Conservation (phyloP, 2,329 filamentous ascomycete species). For the Xylariaceae sp. region DNA sequence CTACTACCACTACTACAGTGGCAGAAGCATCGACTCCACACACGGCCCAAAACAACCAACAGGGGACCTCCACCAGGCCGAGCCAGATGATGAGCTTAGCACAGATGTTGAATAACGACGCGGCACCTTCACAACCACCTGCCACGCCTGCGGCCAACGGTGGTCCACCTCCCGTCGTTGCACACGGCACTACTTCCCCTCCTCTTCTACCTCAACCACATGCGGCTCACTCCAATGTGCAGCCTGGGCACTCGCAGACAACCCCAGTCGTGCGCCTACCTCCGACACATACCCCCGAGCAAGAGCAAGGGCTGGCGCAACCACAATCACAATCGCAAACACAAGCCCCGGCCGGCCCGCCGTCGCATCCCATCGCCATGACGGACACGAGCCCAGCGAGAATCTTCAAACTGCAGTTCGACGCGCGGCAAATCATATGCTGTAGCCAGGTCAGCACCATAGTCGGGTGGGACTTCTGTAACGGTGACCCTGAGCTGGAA, state of each 20-base stretch:
- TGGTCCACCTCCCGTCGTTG: conserved; percentile 8
- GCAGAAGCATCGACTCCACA: conserved; percentile 7
- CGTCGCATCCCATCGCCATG: conserved; percentile 39
- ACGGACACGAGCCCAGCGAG: conserved; percentile 53
- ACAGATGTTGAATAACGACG: conserved; percentile 11
- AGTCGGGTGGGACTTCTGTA: conserved; percentile 97
- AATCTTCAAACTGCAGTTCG: conserved; percentile 96
- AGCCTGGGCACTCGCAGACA: conserved; percentile 6
- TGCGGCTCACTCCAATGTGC: conserved; percentile 1
- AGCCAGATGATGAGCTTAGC: conserved; percentile 13
- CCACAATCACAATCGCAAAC: conserved; percentile 11
- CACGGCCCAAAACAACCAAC: background rate
- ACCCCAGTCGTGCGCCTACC: background rate
- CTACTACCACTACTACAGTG: conserved; percentile 11
- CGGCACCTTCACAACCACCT: conserved; percentile 1
- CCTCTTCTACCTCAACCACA: conserved; percentile 6
- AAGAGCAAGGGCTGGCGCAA: conserved; percentile 1
- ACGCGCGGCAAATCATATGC: conserved; percentile 88
- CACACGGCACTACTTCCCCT: conserved; percentile 7
- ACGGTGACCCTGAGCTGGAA: conserved; percentile 75
- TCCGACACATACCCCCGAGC: conserved; percentile 10
- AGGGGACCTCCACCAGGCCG: conserved; percentile 8
- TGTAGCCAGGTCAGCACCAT: conserved; percentile 90
- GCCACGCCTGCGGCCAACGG: background rate
- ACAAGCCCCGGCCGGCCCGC: conserved; percentile 23